These are phyloP conservation scores for Lodderomyces beijingensis DNA, from an alignment of 1,139 yeast genomes.

Conservation along the genomic window DNA sequence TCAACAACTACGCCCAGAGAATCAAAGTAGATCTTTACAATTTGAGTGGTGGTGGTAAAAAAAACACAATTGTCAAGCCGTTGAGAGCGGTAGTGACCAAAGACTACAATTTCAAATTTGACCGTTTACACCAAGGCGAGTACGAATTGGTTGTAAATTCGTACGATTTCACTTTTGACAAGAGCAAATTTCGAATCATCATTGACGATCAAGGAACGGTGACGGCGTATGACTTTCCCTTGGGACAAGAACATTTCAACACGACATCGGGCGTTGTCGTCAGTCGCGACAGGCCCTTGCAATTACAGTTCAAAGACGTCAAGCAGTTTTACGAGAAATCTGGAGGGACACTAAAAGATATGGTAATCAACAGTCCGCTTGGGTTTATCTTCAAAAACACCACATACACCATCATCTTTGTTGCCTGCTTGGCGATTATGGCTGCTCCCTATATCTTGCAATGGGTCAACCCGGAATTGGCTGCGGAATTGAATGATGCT, in stretches of 20 bases:
- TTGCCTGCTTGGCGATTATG: constrained; percentile 27
- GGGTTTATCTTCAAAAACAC: constrained; percentile 40
- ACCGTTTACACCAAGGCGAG: constrained; percentile 25
- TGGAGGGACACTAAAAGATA: constrained; percentile 28
- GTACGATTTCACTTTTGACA: constrained; percentile 31
- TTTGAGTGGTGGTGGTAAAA: constrained; percentile 8
- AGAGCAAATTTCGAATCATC: constrained; percentile 23
- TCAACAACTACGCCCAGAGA: constrained; percentile 33
- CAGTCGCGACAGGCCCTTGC: constrained; percentile 18
- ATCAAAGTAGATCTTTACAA: constrained; percentile 25
- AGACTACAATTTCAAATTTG: constrained; percentile 23
- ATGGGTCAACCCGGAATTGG: constrained; percentile 35
- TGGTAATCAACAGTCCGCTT: constrained; percentile 39
- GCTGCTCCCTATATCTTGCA: constrained; percentile 31
- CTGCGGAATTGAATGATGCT: constrained; percentile 21
- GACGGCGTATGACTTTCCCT: constrained; percentile 22
- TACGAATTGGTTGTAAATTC: constrained; percentile 33
- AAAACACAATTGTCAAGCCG: constrained; percentile 8
- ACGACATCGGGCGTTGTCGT: constrained; percentile 16
- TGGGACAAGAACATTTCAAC: constrained; percentile 17
- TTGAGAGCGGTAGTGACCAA: constrained; percentile 20
- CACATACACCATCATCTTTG: constrained; percentile 33
- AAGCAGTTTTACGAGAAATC: constrained; percentile 36
- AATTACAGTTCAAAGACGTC: constrained; percentile 18
- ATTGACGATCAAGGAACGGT: constrained; percentile 18